phyloP scores from a whole-genome alignment of 1,139 yeast genomes.

The Candida sanyaensis region DNA sequence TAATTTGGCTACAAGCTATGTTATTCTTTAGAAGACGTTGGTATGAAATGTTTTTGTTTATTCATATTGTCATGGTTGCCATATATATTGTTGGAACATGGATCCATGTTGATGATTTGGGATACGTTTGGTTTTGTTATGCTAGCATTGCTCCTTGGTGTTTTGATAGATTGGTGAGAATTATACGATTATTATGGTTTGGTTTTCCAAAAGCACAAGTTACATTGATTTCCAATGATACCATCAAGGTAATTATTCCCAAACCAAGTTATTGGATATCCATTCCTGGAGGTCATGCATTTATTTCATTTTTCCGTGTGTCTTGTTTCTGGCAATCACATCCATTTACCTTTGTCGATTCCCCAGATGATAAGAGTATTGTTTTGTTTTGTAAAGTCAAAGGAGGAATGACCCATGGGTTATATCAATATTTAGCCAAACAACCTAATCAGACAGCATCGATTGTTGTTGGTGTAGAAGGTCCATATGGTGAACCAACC shows the following conservation, averaged over 20 bases:
- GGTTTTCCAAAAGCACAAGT: slow-evolving; percentile 42
- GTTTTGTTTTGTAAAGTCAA: slow-evolving; percentile 33
- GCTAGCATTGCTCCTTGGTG: slow-evolving; percentile 45
- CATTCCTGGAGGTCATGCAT: slow-evolving; percentile 54
- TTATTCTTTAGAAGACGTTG: slow-evolving; percentile 38
- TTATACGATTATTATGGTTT: slow-evolving; percentile 32
- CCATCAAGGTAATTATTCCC: slow-evolving; percentile 41
- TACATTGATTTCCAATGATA: slow-evolving; percentile 34
- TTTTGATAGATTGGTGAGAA: slow-evolving; percentile 40
- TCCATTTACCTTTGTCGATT: slow-evolving; percentile 27
- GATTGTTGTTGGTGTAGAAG: slow-evolving; percentile 39
- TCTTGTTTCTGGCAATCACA: slow-evolving; percentile 46
- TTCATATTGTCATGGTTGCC: slow-evolving; percentile 43
- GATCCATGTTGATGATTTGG: slow-evolving; percentile 41
- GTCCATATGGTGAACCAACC: slow-evolving; percentile 40
- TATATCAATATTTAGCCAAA: slow-evolving; percentile 29
- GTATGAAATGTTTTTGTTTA: slow-evolving; percentile 44
- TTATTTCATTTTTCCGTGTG: slow-evolving; percentile 42
- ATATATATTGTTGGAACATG: slow-evolving; percentile 44
- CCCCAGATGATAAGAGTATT: slow-evolving; percentile 18
- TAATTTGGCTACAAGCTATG: slow-evolving; percentile 40
- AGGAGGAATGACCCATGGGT: slow-evolving; percentile 38
- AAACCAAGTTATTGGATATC: slow-evolving; percentile 44
- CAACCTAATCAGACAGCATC: slow-evolving; percentile 26
- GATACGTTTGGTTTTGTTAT: slow-evolving; percentile 40